phyloP scores from a whole-genome alignment of 129 eudicot genomes.

The Logfia minima region DNA sequence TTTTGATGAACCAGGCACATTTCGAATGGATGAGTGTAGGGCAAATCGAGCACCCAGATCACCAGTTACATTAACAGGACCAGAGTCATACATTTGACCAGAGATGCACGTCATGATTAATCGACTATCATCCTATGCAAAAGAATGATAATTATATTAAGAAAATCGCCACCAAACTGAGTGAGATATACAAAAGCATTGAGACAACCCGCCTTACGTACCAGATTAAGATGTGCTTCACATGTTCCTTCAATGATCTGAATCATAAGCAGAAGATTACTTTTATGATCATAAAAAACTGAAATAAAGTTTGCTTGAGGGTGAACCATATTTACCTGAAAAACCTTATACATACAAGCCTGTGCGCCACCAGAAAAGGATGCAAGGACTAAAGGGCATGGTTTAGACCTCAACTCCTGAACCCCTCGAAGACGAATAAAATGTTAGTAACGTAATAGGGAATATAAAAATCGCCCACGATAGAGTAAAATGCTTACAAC shows the following conservation, averaged over 20 bases:
- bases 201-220: constrained; percentile 28
- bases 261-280: constrained; percentile 17
- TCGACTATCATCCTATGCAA: constrained; percentile 73
- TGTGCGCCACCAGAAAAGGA: constrained; percentile 82
- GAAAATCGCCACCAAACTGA: neutral
- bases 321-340: constrained; percentile 60
- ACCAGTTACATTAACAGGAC: constrained; percentile 73
- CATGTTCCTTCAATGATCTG: constrained; percentile 85
- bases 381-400: constrained; percentile 73
- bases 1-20: constrained; percentile 67
- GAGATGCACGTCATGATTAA: constrained; percentile 77
- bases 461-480: neutral
- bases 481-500: neutral
- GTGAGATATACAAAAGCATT: neutral
- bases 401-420: constrained; percentile 64
- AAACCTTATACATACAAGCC: constrained; percentile 88
- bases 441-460: neutral
- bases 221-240: constrained; percentile 75
- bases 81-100: constrained; percentile 86
- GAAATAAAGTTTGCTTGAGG: constrained; percentile 3
- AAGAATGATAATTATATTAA: constrained; percentile 13
- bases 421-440: neutral
- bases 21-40: constrained; percentile 54
- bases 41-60: constrained; percentile 87
- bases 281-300: neutral